phyloP scores from a whole-genome alignment of 2,329 filamentous ascomycete species.

The Aureobasidium sp. region DNA sequence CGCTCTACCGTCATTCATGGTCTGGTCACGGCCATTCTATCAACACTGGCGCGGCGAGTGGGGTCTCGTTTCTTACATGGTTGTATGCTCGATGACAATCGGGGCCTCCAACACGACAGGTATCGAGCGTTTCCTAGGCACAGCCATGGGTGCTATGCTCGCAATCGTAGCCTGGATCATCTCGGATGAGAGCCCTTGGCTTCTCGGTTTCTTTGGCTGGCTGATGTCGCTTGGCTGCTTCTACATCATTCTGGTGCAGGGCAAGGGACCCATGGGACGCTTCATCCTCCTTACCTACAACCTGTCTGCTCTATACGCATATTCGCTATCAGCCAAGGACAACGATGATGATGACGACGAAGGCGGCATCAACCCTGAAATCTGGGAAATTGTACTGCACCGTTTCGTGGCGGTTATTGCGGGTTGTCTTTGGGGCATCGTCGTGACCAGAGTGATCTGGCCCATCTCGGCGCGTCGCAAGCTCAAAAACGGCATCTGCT shows the following conservation, averaged over 20 bases:
- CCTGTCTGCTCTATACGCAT: slow-evolving; percentile 86
- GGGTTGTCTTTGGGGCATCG: slow-evolving; percentile 84
- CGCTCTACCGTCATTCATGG: slow-evolving; percentile 80
- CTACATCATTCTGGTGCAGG: slow-evolving; percentile 76
- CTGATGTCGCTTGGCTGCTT: slow-evolving; percentile 74
- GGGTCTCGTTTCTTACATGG: slow-evolving; percentile 94
- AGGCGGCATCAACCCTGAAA: slow-evolving; percentile 72
- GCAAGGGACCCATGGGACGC: slow-evolving; percentile 80
- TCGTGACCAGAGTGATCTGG: slow-evolving; percentile 85
- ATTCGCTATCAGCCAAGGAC: slow-evolving; percentile 73
- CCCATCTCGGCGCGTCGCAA: slow-evolving; percentile 84
- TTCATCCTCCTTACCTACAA: slow-evolving; percentile 97
- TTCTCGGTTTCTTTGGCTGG: slow-evolving; percentile 74
- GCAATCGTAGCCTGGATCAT: slow-evolving; percentile 72
- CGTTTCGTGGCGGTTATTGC: slow-evolving; percentile 77
- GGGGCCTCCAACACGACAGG: slow-evolving; percentile 93
- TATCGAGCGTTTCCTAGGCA: slow-evolving; percentile 76
- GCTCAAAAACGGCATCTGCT: slow-evolving; percentile 77
- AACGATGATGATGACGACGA: slow-evolving; percentile 76
- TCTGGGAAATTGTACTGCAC: slow-evolving; percentile 80
- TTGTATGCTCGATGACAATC: slow-evolving; percentile 96
- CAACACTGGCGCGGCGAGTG: slow-evolving; percentile 89
- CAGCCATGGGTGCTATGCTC: slow-evolving; percentile 66
- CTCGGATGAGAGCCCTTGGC: slow-evolving; percentile 61
- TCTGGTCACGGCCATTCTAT: slow-evolving; percentile 68